Percentiles rank a stretch among this genome's conserved stretches.
Conservation (phyloP, 768 basidiomycete genomes). For the Pulveroboletus sp. region DNA sequence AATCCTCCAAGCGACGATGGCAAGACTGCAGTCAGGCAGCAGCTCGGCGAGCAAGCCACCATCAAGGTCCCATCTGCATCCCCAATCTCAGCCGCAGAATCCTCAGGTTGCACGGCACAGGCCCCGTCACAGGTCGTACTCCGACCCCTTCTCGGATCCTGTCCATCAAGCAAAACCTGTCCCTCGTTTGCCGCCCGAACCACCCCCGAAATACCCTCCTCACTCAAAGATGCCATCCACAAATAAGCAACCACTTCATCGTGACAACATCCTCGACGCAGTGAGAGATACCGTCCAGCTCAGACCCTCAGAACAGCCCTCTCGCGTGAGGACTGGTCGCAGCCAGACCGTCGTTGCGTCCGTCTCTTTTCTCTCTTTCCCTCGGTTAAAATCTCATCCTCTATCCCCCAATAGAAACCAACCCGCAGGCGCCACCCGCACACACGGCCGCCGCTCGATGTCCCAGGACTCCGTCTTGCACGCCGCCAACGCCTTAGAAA, state of each 20-base stretch:
- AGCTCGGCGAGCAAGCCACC: constrained; percentile 26
- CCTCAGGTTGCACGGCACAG: constrained; percentile 23
- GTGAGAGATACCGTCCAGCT: constrained; percentile 66
- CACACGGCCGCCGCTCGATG: constrained; percentile 41
- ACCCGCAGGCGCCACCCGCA: constrained; percentile 19
- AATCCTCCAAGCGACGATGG: constrained; percentile 19
- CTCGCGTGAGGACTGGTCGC: constrained; percentile 48
- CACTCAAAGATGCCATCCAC: constrained; percentile 25
- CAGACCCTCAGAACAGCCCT: constrained; percentile 38
- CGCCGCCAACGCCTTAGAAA: constrained; percentile 38
- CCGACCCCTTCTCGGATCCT: constrained; percentile 52
- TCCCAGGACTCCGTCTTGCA: constrained; percentile 46
- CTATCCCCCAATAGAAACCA: constrained; percentile 17
- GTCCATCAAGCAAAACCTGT: constrained; percentile 24
- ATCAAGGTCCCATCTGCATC: constrained; percentile 14
- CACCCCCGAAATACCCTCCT: constrained; percentile 27
- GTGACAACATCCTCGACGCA: constrained; percentile 51
- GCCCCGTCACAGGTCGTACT: constrained; percentile 41
- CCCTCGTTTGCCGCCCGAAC: constrained; percentile 41
- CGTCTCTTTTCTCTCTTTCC: constrained; percentile 11
- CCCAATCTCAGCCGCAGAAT: constrained; percentile 17
- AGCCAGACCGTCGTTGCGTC: constrained; percentile 47
- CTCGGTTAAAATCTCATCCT: constrained; percentile 16
- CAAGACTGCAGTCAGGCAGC: constrained; percentile 6
- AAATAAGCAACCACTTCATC: constrained; percentile 30